Evolutionary conservation across 2,329 filamentous ascomycete species (phyloP).

Genomic region (Sphaerulina vaccinii): DNA sequence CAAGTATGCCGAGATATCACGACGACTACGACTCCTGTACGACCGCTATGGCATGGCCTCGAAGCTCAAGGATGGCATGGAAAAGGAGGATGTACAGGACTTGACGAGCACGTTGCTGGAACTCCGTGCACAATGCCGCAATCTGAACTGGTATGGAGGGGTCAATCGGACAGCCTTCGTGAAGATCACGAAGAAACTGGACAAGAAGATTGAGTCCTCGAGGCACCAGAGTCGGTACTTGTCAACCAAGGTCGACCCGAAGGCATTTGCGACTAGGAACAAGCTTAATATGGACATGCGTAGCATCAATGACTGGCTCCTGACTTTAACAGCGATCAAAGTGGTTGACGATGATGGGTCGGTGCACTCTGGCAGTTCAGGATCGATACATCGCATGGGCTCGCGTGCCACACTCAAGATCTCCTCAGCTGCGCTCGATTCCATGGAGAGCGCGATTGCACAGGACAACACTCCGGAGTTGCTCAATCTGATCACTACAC

Average conservation of each 20-base stretch:
- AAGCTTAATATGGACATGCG: slow-evolving; percentile 60
- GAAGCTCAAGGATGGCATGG: slow-evolving; percentile 69
- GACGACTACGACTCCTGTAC: slow-evolving; percentile 80
- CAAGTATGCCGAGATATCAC: slow-evolving; percentile 80
- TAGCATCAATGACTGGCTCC: slow-evolving; percentile 87
- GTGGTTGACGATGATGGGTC: slow-evolving; percentile 73
- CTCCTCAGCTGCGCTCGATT: slow-evolving; percentile 66
- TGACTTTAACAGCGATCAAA: slow-evolving; percentile 74
- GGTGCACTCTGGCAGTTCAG: slow-evolving; percentile 56
- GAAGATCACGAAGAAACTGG: slow-evolving; percentile 98
- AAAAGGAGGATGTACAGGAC: slow-evolving; percentile 87
- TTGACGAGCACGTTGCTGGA: slow-evolving; percentile 87
- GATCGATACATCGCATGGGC: slow-evolving; percentile 73
- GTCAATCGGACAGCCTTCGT: slow-evolving; percentile 93
- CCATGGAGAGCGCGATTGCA: slow-evolving; percentile 69
- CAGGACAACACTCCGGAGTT: slow-evolving; percentile 63
- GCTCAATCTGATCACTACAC: slow-evolving; percentile 41
- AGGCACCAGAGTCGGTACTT: slow-evolving; percentile 79
- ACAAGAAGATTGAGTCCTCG: slow-evolving; percentile 82
- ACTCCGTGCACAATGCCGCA: slow-evolving; percentile 79
- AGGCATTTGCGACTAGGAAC: slow-evolving; percentile 77
- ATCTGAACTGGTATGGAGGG: slow-evolving; percentile 96
- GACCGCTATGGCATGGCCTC: slow-evolving; percentile 78
- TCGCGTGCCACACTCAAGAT: slow-evolving; percentile 74
- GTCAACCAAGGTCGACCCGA: slow-evolving; percentile 83